phyloP scores from a whole-genome alignment of 345 rosid genomes.

The Cardiospermum halicacabum region DNA sequence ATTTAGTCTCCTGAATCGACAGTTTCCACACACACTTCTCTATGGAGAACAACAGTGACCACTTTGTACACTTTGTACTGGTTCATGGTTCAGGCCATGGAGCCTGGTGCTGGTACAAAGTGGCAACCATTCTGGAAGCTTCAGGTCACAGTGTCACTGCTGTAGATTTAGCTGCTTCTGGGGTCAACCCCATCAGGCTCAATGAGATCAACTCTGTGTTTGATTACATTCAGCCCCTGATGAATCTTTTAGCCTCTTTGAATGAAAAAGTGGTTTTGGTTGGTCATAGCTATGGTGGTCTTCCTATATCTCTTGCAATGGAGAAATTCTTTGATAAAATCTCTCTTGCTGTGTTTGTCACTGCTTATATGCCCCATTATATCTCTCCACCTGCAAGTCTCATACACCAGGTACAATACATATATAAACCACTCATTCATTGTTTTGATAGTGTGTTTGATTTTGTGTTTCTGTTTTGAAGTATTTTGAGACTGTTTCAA shows the following conservation, averaged over 20 bases:
- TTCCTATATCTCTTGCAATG: constrained; percentile 42
- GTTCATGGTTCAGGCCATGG: constrained; percentile 46
- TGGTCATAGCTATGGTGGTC: constrained; percentile 61
- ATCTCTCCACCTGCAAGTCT: constrained; percentile 21
- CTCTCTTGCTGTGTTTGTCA: constrained; percentile 37
- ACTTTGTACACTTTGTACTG: constrained; percentile 39
- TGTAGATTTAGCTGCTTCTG: constrained; percentile 35
- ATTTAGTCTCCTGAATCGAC: too few species aligned
- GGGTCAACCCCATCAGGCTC: constrained; percentile 22
- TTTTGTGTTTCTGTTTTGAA: not conserved
- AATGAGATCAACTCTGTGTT: constrained; percentile 13
- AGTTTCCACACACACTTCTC: too few species aligned
- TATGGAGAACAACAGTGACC: constrained; percentile 2
- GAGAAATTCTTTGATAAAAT: constrained; percentile 48
- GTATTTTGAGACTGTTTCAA: not conserved
- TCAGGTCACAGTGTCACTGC: constrained; percentile 34
- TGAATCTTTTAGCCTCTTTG: constrained; percentile 16
- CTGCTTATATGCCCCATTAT: constrained; percentile 49
- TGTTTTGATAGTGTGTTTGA: too few species aligned
- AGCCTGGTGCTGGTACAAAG: constrained; percentile 47
- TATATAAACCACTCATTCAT: too few species aligned
- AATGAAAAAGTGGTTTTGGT: constrained; percentile 45
- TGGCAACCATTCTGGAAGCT: constrained; percentile 26
- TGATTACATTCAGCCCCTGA: constrained; percentile 24
- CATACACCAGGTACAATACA: constrained; percentile 14